Evolutionary conservation across 371 early-diverging fungal species (phyloP).

Genomic region (Dichotomocladium elegans): DNA sequence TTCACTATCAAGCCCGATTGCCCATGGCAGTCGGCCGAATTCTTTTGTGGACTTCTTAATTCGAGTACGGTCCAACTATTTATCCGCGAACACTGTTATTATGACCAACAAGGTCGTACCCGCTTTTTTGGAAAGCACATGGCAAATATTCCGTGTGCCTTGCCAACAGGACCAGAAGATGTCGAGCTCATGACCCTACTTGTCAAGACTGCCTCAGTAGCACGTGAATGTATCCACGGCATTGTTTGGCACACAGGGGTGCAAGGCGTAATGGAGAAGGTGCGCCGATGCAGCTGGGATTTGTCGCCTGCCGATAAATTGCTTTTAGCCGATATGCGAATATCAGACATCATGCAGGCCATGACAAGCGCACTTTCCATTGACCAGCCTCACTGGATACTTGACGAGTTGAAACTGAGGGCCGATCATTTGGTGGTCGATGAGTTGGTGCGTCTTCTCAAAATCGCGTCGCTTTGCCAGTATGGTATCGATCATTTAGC

Average conservation of each 20-base stretch:
- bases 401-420: not conserved
- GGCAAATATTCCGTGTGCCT: conserved; percentile 62
- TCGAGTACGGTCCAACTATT: conserved; percentile 55
- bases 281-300: conserved; percentile 33
- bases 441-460: conserved; percentile 12
- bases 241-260: conserved; percentile 5
- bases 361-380: not conserved
- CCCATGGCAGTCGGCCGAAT: conserved; percentile 29
- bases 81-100: conserved; percentile 48
- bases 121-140: conserved; percentile 58
- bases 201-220: conserved; percentile 13
- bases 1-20: conserved; percentile 42
- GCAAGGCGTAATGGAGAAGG: conserved; percentile 19
- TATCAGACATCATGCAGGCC: not conserved
- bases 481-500: conserved; percentile 38
- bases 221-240: conserved; percentile 18
- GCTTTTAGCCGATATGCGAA: not conserved
- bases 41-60: conserved; percentile 49
- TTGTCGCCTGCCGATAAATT: conserved; percentile 3
- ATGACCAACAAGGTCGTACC: conserved; percentile 63
- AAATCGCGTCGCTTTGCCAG: conserved; percentile 32
- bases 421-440: not conserved
- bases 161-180: conserved; percentile 18
- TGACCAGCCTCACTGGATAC: not conserved
- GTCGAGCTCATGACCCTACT: conserved; percentile 15